A percentile compares a stretch with the other conserved stretches of the same genome.
Evolutionary conservation across 2,329 filamentous ascomycete genomes (phyloP).

Genomic region (Dactylellina drechsleri): DNA sequence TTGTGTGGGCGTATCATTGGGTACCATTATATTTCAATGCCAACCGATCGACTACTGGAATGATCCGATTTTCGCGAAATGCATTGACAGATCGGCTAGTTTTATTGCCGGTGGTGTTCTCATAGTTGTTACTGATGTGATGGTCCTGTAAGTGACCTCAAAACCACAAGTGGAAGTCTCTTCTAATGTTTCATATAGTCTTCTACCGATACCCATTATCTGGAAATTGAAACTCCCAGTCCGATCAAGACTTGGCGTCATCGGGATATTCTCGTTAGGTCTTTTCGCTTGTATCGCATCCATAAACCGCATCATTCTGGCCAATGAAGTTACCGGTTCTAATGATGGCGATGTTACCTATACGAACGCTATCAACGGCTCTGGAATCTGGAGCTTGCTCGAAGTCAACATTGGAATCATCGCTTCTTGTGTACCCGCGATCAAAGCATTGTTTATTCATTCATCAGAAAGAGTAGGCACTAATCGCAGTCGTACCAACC

Average conservation of each 20-base stretch:
- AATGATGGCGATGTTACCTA: conserved; percentile 48
- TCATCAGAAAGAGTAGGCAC: conserved; percentile 29
- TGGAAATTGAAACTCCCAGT: conserved; percentile 64
- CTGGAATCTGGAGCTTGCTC: conserved; percentile 43
- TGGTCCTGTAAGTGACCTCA: conserved; percentile 62
- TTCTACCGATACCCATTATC: conserved; percentile 66
- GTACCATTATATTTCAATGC: conserved; percentile 62
- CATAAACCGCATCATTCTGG: conserved; percentile 45
- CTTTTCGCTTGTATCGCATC: conserved; percentile 53
- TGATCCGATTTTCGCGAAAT: conserved; percentile 59
- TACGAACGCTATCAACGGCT: conserved; percentile 40
- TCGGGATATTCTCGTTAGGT: conserved; percentile 66
- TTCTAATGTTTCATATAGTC: conserved; percentile 24
- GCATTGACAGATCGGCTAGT: conserved; percentile 66
- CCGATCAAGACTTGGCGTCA: conserved; percentile 65
- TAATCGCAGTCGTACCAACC: conserved; percentile 42
- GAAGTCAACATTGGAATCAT: conserved; percentile 53
- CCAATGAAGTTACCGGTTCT: conserved; percentile 44
- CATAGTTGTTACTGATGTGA: conserved; percentile 71
- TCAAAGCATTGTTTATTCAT: conserved; percentile 45
- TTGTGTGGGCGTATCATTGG: conserved; percentile 41
- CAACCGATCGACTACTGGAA: conserved; percentile 61
- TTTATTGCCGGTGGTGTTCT: conserved; percentile 69
- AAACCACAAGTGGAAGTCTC: background rate
- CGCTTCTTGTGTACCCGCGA: conserved; percentile 49